Conservation (phyloP, 108 stramenopile genomes). For the Skeletonema tropicum region DNA sequence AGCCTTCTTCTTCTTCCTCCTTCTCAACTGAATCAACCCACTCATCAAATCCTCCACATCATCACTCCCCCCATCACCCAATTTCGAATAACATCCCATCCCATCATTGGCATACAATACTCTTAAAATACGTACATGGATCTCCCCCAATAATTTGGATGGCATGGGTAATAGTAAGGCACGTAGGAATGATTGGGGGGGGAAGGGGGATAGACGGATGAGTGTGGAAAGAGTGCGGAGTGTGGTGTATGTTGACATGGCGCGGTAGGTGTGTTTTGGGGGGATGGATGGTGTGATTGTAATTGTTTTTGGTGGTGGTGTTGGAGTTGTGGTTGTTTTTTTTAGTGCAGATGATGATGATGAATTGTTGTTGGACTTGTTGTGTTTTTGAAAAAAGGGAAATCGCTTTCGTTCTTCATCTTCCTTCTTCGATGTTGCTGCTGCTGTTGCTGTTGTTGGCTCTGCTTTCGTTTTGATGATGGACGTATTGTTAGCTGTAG, state of each 20-base stretch:
- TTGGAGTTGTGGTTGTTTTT: neutral
- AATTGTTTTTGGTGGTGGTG: conserved; percentile 19
- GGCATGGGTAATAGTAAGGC: conserved; percentile 71
- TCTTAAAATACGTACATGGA: conserved; percentile 74
- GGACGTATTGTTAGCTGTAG: neutral
- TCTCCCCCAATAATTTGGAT: conserved; percentile 65
- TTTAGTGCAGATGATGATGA: neutral
- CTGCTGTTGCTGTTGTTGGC: conserved; percentile 4
- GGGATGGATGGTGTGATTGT: conserved; percentile 31
- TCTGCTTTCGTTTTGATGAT: too few species aligned
- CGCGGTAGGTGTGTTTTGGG: conserved; percentile 49
- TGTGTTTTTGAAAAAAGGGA: neutral
- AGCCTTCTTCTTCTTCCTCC: conserved; percentile 1
- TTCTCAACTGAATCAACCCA: neutral
- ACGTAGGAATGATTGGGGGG: conserved; percentile 72
- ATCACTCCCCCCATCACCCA: conserved; percentile 18
- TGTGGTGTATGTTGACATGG: conserved; percentile 73
- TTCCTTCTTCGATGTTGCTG: conserved; percentile 9
- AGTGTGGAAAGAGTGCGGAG: conserved; percentile 73
- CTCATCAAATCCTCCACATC: neutral
- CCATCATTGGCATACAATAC: conserved; percentile 52
- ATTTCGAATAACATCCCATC: conserved; percentile 64
- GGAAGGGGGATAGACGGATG: conserved; percentile 77
- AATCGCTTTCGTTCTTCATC: neutral
- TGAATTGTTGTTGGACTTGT: neutral